Evolutionary conservation across 495 filamentous ascomycete species (phyloP).

Genomic region (Penicillium desertorum): DNA sequence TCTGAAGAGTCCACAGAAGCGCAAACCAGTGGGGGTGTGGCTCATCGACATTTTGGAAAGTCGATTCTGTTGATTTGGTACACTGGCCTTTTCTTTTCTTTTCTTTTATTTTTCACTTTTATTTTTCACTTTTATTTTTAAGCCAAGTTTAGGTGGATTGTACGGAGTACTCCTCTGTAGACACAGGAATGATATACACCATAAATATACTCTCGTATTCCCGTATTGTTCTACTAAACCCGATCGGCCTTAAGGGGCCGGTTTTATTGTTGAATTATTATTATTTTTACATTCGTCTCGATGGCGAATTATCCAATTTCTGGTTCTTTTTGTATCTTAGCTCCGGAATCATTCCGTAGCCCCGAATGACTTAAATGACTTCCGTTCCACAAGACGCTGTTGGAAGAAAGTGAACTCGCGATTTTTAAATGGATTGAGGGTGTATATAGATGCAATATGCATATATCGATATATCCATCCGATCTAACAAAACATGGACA

Average conservation of each 20-base stretch:
- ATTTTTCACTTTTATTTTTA: too few relatives aligned
- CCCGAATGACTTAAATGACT: neutral
- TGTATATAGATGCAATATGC: conserved; percentile 5
- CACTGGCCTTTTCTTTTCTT: neutral
- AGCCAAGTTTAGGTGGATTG: neutral
- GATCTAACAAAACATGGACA: conserved; percentile 1
- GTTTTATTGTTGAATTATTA: neutral
- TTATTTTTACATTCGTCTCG: neutral
- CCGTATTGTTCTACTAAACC: neutral
- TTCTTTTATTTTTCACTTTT: neutral
- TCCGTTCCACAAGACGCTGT: neutral
- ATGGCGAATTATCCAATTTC: neutral
- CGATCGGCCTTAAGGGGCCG: neutral
- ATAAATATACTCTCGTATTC: neutral
- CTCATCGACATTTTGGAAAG: neutral
- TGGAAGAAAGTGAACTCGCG: neutral
- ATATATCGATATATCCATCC: conserved; percentile 16
- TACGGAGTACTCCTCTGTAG: neutral
- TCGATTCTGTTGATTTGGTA: neutral
- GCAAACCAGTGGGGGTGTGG: conserved; percentile 30
- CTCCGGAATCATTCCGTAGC: neutral
- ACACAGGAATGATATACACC: neutral
- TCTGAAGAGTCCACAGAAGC: conserved; percentile 27
- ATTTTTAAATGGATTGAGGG: neutral
- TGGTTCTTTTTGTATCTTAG: neutral